phyloP scores from a whole-genome alignment of 495 filamentous ascomycete genomes.

The Daldinia caldariorum region DNA sequence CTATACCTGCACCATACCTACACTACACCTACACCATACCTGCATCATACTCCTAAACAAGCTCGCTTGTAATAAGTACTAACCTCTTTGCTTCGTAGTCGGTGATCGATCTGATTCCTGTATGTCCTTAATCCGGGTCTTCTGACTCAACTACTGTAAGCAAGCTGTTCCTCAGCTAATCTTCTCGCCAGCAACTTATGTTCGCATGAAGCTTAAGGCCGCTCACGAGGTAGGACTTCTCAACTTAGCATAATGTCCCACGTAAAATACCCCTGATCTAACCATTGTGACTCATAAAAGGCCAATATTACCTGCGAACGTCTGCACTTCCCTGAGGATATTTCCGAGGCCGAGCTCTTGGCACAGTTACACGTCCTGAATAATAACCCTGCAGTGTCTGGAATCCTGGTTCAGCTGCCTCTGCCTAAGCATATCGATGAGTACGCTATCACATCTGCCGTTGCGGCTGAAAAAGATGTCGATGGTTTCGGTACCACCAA shows the following conservation, averaged over 20 bases:
- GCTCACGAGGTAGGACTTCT: constrained; percentile 78
- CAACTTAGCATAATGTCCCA: constrained; percentile 9
- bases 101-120: constrained; percentile 92
- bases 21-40: not conserved
- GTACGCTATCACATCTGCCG: constrained; percentile 86
- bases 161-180: constrained; percentile 43
- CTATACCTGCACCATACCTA: not conserved
- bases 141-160: constrained; percentile 28
- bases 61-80: not conserved
- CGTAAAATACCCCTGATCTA: constrained; percentile 23
- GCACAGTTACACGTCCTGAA: constrained; percentile 83
- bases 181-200: constrained; percentile 81
- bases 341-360: constrained; percentile 85
- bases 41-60: not conserved
- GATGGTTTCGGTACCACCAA: constrained; percentile 95
- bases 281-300: constrained; percentile 56
- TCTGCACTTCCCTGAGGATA: constrained; percentile 80
- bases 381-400: constrained; percentile 86
- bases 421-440: constrained; percentile 89
- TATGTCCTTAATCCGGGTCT: constrained; percentile 56
- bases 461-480: constrained; percentile 94
- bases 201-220: constrained; percentile 99
- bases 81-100: constrained; percentile 61
- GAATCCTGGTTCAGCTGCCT: constrained; percentile 93
- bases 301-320: constrained; percentile 89